A percentile compares a stretch with the other conserved stretches of the same genome.
phyloP scores from a whole-genome alignment of 2,329 filamentous ascomycete genomes.

The Neofusicoccum sp. region DNA sequence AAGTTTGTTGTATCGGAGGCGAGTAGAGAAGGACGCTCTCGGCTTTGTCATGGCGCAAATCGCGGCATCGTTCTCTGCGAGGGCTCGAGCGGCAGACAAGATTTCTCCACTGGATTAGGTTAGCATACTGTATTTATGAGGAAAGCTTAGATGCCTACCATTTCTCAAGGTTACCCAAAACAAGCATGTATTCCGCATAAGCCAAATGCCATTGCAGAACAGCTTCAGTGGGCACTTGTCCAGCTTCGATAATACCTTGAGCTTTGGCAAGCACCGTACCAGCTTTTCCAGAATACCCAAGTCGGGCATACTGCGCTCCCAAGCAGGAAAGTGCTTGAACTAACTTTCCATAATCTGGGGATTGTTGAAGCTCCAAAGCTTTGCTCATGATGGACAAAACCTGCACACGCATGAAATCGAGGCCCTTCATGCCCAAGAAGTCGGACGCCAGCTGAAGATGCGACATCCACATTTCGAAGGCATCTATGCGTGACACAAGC shows the following conservation, averaged over 20 bases:
- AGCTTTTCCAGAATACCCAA: constrained; percentile 62
- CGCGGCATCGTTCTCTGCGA: constrained; percentile 29
- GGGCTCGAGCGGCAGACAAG: constrained; percentile 29
- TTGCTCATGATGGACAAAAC: constrained; percentile 51
- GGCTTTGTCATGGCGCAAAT: constrained; percentile 33
- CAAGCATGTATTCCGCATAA: constrained; percentile 71
- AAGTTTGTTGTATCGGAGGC: constrained; percentile 48
- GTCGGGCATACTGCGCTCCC: constrained; percentile 55
- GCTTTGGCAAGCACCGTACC: constrained; percentile 58
- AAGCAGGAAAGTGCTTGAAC: constrained; percentile 47
- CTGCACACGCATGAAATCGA: constrained; percentile 49
- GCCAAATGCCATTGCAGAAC: constrained; percentile 64
- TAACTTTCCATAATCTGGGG: constrained; percentile 37
- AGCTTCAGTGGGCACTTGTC: constrained; percentile 43
- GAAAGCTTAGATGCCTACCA: constrained; percentile 38
- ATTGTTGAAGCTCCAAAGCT: constrained; percentile 46
- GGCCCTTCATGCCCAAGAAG: constrained; percentile 58
- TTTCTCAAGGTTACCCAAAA: constrained; percentile 63
- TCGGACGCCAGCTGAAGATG: constrained; percentile 56
- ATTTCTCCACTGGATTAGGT: constrained; percentile 27
- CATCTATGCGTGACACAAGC: constrained; percentile 49
- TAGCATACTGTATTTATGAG: constrained; percentile 13
- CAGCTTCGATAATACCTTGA: constrained; percentile 46
- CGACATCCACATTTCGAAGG: constrained; percentile 48
- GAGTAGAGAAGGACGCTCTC: constrained; percentile 32